Percentiles rank a stretch among this genome's conserved stretches.
These are phyloP conservation scores for Leucaena leucocephala DNA, from an alignment of 306 rosid species.

Conservation along the genomic window DNA sequence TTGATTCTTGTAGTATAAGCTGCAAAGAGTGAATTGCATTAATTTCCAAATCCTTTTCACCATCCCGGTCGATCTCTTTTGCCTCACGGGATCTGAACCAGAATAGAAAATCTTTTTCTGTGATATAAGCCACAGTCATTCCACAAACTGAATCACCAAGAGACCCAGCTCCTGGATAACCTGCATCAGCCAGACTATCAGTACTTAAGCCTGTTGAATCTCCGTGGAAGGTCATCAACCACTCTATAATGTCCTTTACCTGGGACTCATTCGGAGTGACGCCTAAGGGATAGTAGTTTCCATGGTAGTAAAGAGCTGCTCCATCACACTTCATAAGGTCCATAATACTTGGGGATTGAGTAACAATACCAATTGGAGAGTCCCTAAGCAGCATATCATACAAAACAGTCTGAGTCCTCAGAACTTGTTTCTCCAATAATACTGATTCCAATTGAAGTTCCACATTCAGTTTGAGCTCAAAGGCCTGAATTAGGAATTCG, in stretches of 20 bases:
- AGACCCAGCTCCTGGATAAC: slow-evolving; percentile 81
- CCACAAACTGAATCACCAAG: slow-evolving; percentile 97
- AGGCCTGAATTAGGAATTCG: slow-evolving; percentile 92
- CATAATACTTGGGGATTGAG: slow-evolving; percentile 91
- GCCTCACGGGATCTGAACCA: slow-evolving; percentile 91
- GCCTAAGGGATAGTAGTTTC: slow-evolving; percentile 71
- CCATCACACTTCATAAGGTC: slow-evolving; percentile 93
- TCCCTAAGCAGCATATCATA: slow-evolving; percentile 96
- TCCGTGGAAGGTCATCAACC: slow-evolving; percentile 80
- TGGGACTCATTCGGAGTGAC: slow-evolving; percentile 74
- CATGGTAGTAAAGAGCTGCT: slow-evolving; percentile 81
- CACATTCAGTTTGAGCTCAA: slow-evolving; percentile 86
- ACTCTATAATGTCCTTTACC: slow-evolving; percentile 78
- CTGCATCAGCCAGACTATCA: slow-evolving; percentile 91
- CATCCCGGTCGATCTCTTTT: slow-evolving; percentile 93
- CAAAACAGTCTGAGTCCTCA: slow-evolving; percentile 84
- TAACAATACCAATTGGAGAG: slow-evolving; percentile 77
- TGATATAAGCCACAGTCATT: slow-evolving; percentile 88
- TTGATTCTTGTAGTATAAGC: slow-evolving; percentile 84
- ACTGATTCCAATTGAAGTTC: slow-evolving; percentile 77
- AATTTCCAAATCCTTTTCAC: slow-evolving; percentile 93
- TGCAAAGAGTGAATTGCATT: slow-evolving; percentile 92
- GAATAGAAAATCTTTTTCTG: slow-evolving; percentile 76
- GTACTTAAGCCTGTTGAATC: slow-evolving; percentile 91
- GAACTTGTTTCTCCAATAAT: slow-evolving; percentile 71